These are phyloP conservation scores for Debaryomyces castellii DNA, from an alignment of 805 yeast species.

Conservation along the genomic window DNA sequence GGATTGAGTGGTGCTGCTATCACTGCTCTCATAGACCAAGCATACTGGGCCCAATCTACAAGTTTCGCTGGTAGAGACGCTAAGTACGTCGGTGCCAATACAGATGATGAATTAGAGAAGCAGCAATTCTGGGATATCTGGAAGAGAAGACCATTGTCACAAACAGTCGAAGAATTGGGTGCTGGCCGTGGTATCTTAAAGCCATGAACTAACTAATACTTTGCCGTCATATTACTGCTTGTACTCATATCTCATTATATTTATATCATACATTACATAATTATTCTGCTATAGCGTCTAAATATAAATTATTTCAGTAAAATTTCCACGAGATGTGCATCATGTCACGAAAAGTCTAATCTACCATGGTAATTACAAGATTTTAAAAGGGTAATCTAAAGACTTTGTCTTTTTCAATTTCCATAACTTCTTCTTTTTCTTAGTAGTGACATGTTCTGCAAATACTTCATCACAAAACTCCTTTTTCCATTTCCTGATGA, in stretches of 20 bases:
- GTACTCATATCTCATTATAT: slow-evolving; percentile 1
- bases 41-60: slow-evolving; percentile 41
- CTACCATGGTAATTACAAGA: not conserved
- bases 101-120: slow-evolving; percentile 33
- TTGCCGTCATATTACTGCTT: not conserved
- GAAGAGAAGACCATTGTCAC: slow-evolving; percentile 78
- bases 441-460: slow-evolving; percentile 79
- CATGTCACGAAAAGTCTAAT: no score
- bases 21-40: slow-evolving; percentile 37
- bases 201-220: slow-evolving; percentile 16
- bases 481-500: slow-evolving; percentile 57
- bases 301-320: not conserved
- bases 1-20: slow-evolving; percentile 40
- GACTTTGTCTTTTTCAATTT: slow-evolving; percentile 73
- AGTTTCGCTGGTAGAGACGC: slow-evolving; percentile 37
- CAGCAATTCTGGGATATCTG: slow-evolving; percentile 76
- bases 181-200: slow-evolving; percentile 58
- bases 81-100: slow-evolving; percentile 40
- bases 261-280: not conserved
- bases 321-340: no score
- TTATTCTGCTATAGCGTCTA: slow-evolving; percentile 1
- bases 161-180: slow-evolving; percentile 76
- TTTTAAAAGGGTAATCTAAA: slow-evolving; percentile 83
- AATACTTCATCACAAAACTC: slow-evolving; percentile 72
- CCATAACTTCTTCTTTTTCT: slow-evolving; percentile 90